Conservation (phyloP, 1,284 basidiomycete genomes). For the Papiliotrema fonsecae region DNA sequence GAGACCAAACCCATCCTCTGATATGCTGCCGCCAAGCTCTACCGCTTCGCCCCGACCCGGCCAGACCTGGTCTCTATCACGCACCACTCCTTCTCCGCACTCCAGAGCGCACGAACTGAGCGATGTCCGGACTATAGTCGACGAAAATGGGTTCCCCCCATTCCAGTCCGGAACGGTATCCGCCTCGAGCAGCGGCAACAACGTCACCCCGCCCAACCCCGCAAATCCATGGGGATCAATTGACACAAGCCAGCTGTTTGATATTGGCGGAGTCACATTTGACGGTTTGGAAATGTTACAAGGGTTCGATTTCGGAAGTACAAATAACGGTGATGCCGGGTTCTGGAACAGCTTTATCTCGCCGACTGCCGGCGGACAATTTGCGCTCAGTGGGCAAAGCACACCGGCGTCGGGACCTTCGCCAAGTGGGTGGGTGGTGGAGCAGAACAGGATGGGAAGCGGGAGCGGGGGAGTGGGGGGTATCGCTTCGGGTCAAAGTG, state of each 20-base stretch:
- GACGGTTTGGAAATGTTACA: conserved; percentile 43
- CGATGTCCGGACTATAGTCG: conserved; percentile 21
- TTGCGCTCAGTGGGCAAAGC: background rate
- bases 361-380: conserved; percentile 3
- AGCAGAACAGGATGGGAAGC: background rate
- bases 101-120: conserved; percentile 23
- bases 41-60: conserved; percentile 1
- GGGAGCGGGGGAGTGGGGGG: background rate
- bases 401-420: conserved; percentile 4
- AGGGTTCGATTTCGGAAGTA: conserved; percentile 22
- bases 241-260: conserved; percentile 22
- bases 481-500: background rate
- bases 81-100: background rate
- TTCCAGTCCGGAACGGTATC: too few species aligned
- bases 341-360: conserved; percentile 26
- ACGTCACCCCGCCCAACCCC: background rate
- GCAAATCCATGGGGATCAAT: background rate
- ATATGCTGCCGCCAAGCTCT: background rate
- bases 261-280: conserved; percentile 43
- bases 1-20: background rate
- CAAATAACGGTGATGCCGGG: conserved; percentile 14
- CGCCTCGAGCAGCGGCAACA: background rate
- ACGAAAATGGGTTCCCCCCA: conserved; percentile 1
- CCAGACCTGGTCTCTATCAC: background rate
- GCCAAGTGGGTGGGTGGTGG: conserved; percentile 2